Evolutionary conservation across 768 basidiomycete species (phyloP).

Genomic region (Hygrophoropsis aurantiaca): DNA sequence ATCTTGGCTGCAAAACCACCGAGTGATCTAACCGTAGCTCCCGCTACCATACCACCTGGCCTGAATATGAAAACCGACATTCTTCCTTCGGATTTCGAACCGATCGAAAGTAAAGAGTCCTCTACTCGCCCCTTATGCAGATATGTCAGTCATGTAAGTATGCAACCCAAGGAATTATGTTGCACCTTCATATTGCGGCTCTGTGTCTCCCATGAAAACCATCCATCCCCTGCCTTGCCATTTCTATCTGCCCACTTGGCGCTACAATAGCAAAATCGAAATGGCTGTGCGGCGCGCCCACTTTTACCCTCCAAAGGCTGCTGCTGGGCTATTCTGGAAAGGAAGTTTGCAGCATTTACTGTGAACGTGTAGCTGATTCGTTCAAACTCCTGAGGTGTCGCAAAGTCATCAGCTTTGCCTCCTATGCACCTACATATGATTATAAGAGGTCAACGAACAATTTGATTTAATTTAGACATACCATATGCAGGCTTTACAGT

Average conservation of each 20-base stretch:
- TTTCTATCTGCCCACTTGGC: conserved; percentile 20
- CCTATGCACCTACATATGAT: conserved; percentile 20
- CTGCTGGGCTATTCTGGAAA: conserved; percentile 15
- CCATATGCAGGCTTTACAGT: conserved; percentile 26
- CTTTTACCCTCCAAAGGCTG: neutral
- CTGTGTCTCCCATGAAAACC: conserved; percentile 16
- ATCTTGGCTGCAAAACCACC: conserved; percentile 16
- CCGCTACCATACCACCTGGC: conserved; percentile 15
- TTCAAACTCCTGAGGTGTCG: conserved; percentile 22
- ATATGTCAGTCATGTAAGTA: neutral
- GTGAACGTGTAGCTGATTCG: conserved; percentile 23
- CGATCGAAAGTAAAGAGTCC: conserved; percentile 11
- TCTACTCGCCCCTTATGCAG: conserved; percentile 28
- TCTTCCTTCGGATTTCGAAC: conserved; percentile 10
- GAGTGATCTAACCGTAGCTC: conserved; percentile 9
- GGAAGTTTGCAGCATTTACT: conserved; percentile 21
- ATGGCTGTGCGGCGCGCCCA: conserved; percentile 2
- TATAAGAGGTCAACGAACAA: neutral
- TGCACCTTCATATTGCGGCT: conserved; percentile 25
- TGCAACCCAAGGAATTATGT: neutral
- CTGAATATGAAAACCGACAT: conserved; percentile 20
- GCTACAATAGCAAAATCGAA: conserved; percentile 29
- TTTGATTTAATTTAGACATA: conserved; percentile 7
- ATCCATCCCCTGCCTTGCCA: conserved; percentile 7
- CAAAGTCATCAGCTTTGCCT: conserved; percentile 20